Percentiles rank a stretch among this genome's conserved stretches.
These are phyloP conservation scores for Raddia guianensis DNA, from an alignment of 176 grass and related monocot species.

Conservation along the genomic window DNA sequence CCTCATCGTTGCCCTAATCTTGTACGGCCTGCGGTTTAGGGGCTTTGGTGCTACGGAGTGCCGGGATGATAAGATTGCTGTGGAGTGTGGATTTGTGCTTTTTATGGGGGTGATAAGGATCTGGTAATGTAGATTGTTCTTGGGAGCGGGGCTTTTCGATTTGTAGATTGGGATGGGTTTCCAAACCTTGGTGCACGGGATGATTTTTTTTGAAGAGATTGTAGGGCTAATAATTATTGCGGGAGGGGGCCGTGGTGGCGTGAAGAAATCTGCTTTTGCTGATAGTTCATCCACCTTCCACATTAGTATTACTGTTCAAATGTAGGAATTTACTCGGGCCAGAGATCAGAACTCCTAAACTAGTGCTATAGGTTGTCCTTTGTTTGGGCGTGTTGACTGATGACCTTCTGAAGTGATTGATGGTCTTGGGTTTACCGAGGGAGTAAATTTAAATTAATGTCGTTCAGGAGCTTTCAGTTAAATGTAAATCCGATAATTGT, in stretches of 20 bases:
- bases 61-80: too few species aligned
- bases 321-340: constrained; percentile 2
- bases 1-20: background rate
- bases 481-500: background rate
- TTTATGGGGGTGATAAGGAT: background rate
- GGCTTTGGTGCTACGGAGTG: background rate
- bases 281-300: background rate
- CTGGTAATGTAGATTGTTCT: background rate
- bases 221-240: background rate
- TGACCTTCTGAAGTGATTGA: background rate
- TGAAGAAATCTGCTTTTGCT: background rate
- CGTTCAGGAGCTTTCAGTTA: background rate
- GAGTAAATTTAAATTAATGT: background rate
- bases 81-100: constrained; percentile 17
- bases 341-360: background rate
- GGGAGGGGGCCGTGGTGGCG: too few species aligned
- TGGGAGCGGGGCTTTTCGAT: background rate
- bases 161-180: constrained; percentile 13
- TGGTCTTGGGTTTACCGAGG: background rate
- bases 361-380: background rate
- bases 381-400: background rate
- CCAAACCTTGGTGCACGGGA: background rate
- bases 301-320: background rate
- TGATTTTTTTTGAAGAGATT: background rate
- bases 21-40: background rate